Conservation (phyloP, 345 rosid genomes). For the Salix viminalis region DNA sequence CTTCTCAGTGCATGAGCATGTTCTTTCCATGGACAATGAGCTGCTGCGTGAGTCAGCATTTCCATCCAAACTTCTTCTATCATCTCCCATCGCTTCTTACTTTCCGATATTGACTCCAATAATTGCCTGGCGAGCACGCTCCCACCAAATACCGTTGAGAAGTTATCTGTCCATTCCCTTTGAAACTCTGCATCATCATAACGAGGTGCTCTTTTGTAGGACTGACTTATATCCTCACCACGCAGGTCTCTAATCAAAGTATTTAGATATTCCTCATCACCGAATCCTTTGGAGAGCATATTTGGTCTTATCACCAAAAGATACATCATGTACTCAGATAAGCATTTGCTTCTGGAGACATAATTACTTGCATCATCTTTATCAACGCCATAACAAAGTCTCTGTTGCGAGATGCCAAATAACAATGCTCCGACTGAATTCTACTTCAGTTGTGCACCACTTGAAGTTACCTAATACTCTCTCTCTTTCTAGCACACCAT, state of each 20-base stretch:
- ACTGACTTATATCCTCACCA: too few relatives aligned
- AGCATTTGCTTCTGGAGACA: not conserved
- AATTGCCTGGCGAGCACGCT: accelerated
- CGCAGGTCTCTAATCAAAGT: too few relatives aligned
- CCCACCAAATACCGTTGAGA: too few relatives aligned
- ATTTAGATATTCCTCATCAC: not conserved
- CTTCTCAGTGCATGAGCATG: too few relatives aligned
- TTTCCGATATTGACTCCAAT: too few relatives aligned
- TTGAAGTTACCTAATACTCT: not conserved
- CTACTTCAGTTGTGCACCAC: not conserved
- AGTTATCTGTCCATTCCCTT: too few relatives aligned
- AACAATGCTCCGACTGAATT: constrained; percentile 18
- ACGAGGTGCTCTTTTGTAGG: too few relatives aligned
- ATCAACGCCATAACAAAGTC: constrained; percentile 16
- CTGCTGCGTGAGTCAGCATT: too few relatives aligned
- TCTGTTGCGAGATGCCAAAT: constrained; percentile 30
- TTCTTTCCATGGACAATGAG: too few relatives aligned
- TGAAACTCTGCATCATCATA: too few relatives aligned
- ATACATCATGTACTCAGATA: constrained; percentile 20
- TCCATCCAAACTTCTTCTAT: too few relatives aligned
- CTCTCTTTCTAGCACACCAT: not conserved
- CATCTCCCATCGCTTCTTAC: too few relatives aligned
- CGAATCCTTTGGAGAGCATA: constrained; percentile 17
- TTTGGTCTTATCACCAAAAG: constrained; percentile 6
- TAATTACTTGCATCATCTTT: not conserved